Percentiles rank a stretch among this genome's conserved stretches.
phyloP scores from a whole-genome alignment of 2,329 filamentous ascomycete genomes.

The Calonectria pauciramosa region DNA sequence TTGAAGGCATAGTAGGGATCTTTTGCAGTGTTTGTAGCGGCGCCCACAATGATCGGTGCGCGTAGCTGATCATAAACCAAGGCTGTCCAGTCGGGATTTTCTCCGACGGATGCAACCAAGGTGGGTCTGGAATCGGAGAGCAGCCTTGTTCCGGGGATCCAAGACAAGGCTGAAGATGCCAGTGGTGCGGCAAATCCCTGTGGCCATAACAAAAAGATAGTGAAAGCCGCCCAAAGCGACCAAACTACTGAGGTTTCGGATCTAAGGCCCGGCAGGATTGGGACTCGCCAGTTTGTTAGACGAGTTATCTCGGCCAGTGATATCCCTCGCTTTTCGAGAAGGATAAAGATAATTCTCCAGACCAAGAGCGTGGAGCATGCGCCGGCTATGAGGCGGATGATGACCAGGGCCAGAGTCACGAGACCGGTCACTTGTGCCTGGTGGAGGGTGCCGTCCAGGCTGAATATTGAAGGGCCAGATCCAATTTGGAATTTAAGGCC shows the following conservation, averaged over 20 bases:
- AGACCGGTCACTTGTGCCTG: conserved; percentile 14
- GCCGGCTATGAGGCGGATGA: background rate
- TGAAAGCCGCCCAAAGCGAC: conserved; percentile 2
- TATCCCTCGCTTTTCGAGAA: conserved; percentile 15
- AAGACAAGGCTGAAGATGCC: conserved; percentile 3
- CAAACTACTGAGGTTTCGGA: background rate
- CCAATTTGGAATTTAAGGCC: conserved; percentile 15
- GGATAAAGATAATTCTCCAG: conserved; percentile 8
- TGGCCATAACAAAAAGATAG: background rate
- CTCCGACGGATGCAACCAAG: background rate
- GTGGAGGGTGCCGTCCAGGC: background rate
- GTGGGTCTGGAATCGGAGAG: background rate
- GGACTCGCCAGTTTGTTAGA: background rate
- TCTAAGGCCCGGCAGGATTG: background rate
- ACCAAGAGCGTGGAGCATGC: background rate
- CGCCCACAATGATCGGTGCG: background rate
- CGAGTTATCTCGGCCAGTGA: background rate
- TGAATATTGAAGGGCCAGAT: background rate
- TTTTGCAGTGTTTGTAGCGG: background rate
- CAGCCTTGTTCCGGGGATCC: background rate
- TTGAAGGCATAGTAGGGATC: conserved; percentile 9
- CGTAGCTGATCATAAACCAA: background rate
- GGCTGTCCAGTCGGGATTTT: background rate
- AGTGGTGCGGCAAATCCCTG: conserved; percentile 5
- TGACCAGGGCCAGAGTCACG: conserved; percentile 2